Conservation (phyloP, 2,329 filamentous ascomycete species). For the Nemania abortiva region DNA sequence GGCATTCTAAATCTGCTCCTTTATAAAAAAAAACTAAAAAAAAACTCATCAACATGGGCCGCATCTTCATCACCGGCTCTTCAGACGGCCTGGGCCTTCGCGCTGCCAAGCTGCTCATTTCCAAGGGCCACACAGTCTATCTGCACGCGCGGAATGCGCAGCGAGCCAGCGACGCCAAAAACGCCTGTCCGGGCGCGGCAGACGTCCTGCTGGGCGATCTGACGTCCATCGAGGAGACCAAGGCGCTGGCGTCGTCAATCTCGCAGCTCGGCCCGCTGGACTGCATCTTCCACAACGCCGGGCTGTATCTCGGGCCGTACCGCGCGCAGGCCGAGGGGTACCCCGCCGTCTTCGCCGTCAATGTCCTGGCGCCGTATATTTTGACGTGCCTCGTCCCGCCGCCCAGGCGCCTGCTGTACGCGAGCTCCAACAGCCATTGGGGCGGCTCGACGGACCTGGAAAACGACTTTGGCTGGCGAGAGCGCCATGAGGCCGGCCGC, state of each 20-base stretch:
- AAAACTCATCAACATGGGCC: conserved; percentile 35
- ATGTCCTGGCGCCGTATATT: conserved; percentile 69
- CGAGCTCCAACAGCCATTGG: conserved; percentile 63
- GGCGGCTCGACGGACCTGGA: conserved; percentile 52
- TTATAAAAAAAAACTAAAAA: too few species aligned
- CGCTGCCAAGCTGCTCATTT: conserved; percentile 62
- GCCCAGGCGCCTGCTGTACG: conserved; percentile 61
- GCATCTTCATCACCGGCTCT: conserved; percentile 64
- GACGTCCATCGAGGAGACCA: conserved; percentile 62
- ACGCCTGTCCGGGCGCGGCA: conserved; percentile 63
- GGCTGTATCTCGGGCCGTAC: conserved; percentile 54
- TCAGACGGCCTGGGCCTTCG: conserved; percentile 67
- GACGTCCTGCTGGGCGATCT: conserved; percentile 65
- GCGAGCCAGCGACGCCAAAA: conserved; percentile 61
- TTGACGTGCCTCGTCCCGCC: conserved; percentile 63
- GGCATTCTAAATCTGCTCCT: neutral
- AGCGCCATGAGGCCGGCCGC: conserved; percentile 19
- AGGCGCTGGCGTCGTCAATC: conserved; percentile 63
- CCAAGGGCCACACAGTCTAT: conserved; percentile 66
- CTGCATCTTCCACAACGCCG: conserved; percentile 69
- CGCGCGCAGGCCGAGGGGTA: conserved; percentile 54
- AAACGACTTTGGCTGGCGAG: conserved; percentile 55
- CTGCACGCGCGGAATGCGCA: conserved; percentile 67
- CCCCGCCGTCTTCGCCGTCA: conserved; percentile 65
- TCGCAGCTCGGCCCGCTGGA: conserved; percentile 64